Evolutionary conservation across 2,329 filamentous ascomycete species (phyloP), one percentile per base, ranked within the genome.

Genomic region (Grosmannia serpens): DNA sequence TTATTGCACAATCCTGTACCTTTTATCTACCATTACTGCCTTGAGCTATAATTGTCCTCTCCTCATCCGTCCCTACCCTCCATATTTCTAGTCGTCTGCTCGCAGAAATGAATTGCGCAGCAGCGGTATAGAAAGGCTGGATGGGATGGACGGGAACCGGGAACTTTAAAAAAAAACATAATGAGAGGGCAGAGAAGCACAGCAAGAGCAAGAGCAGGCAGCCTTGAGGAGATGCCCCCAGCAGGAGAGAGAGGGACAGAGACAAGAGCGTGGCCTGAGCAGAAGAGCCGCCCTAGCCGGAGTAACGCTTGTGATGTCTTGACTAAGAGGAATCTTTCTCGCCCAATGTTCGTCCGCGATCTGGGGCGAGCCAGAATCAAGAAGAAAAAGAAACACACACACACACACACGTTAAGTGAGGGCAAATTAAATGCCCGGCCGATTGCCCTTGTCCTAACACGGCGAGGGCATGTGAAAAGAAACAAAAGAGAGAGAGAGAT

Each of bases 41-140:
- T 53, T 17, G 35, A 13, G 29, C 41, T 55, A 56, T 49, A 49
- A 35, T 49, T 31, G 22, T 31, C 26, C 53, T 41, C 41, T 47
- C 41, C 27, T 47, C 15, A 31, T 46, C 35, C 24, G 11, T 15
- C 26, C 24, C 44, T 41, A 13, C 27, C 38, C 38, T 31, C 41
- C 54, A 24, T 31, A n/a, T 26, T 56, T 22, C 38, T 56, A 29
- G 44, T 22, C 38, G 54, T 29, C 41, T 27, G 44, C 44, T 38
- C 29, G 54, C 54, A 56, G 44, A 46, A 56, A 56, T 56, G 44
- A 49, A 56, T 56, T 56, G 54, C 54, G 54, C 41, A 24, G 44
- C 41, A 31, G 53, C 54, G 27, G 33, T 13, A 49, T 35, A 24
- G 22, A 56, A 49, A n/a, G 15, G 53, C 38, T 27, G 24, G 38